phyloP scores from a whole-genome alignment of 805 yeast species.

The Saccharomycopsis fodiens region DNA sequence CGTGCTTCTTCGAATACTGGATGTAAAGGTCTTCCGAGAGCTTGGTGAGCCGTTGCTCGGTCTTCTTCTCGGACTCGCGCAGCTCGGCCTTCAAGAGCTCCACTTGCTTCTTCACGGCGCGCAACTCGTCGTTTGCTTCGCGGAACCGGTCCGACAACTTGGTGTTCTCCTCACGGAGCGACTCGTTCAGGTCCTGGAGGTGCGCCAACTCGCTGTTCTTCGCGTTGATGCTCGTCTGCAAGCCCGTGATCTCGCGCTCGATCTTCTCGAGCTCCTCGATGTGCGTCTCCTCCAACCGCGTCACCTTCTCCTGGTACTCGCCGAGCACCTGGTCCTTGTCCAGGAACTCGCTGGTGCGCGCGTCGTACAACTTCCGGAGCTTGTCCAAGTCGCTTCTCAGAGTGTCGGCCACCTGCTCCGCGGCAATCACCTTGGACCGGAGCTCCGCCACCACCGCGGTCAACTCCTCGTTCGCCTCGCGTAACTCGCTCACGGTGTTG shows the following conservation, averaged over 20 bases:
- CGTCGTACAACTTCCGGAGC: conserved; percentile 4
- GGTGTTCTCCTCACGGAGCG: conserved; percentile 14
- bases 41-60: conserved; percentile 49
- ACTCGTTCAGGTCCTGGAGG: conserved; percentile 21
- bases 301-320: conserved; percentile 8
- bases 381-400: conserved; percentile 10
- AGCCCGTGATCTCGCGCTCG: conserved; percentile 8
- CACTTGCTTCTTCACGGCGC: conserved; percentile 4
- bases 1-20: conserved; percentile 73
- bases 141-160: conserved; percentile 21
- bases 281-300: conserved; percentile 8
- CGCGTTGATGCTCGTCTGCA: conserved; percentile 17
- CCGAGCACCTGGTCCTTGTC: conserved; percentile 7
- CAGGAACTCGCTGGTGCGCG: not conserved
- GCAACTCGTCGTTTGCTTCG: conserved; percentile 25
- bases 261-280: conserved; percentile 17
- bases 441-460: conserved; percentile 25
- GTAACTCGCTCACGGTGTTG: conserved; percentile 4
- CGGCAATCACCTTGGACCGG: conserved; percentile 28
- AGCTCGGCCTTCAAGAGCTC: conserved; percentile 12
- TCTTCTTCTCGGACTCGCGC: conserved; percentile 36
- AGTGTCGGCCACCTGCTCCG: conserved; percentile 10
- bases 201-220: conserved; percentile 14
- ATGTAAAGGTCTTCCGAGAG: conserved; percentile 63
- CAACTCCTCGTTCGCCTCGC: conserved; percentile 22